Evolutionary conservation across 805 yeast genomes (phyloP), one percentile per base, ranked within the genome.

Genomic region (Suhomyces emberorum): DNA sequence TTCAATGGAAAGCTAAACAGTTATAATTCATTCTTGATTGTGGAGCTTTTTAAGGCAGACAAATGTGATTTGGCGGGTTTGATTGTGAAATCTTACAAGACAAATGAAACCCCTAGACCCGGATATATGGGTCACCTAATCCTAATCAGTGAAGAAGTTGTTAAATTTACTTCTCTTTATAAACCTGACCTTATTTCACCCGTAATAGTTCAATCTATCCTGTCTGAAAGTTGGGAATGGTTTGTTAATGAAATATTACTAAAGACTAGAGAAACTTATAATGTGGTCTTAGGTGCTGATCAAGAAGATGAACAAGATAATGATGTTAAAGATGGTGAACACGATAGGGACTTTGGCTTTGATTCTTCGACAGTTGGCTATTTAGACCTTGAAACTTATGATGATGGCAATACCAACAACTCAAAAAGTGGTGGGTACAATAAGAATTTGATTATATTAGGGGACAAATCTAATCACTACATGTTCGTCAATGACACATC

Each of bases 121-220:
- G 98, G 98, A 0, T 93, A 88, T 55, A 88, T 89, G 88, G 98
- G 98, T n/a, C 98, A 93, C 57, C 64, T 93, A 45, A 88, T 95
- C 5, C 67, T 93, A 34, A 87, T 93, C 38, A 88, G 96, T 34
- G 98, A 93, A 57, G 98, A 93, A 57, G 88, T 93, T 30, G 96
- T 88, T 32, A 93, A 93, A 57, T 93, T 93, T 58, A 69, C 76
- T 3, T 72, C 70, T n/a, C 57, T 78, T 12, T 77, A 77, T 48
- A 70, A 79, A 25, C 79, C 83, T 6, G 83, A 77, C 42, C 59
- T 77, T 16, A 71, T 80, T 10, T 73, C 84, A 2, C 72, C 43
- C 2, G 32, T 50, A 4, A 54, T 55, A 19, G 53, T 54, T 11
- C 44, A 45, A 8, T 47, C 55, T 7, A 51, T 52, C 37, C 56